phyloP scores from a whole-genome alignment of 805 yeast genomes.

The Ogataea haglerorum region DNA sequence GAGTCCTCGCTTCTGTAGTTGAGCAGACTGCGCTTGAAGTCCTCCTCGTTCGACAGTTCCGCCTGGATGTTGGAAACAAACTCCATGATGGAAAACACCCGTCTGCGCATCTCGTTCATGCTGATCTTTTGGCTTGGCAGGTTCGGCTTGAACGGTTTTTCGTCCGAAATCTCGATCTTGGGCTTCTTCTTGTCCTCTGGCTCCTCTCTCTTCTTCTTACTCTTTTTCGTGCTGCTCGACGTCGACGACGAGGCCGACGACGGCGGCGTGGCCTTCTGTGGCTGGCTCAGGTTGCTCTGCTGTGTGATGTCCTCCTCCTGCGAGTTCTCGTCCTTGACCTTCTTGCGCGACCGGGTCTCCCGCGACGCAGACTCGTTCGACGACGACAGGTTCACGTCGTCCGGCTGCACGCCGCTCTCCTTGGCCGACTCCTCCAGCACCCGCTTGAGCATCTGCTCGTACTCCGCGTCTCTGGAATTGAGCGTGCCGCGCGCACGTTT shows the following conservation, averaged over 20 bases:
- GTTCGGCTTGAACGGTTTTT: constrained; percentile 79
- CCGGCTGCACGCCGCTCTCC: constrained; percentile 41
- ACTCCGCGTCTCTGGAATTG: constrained; percentile 32
- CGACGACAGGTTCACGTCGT: constrained; percentile 33
- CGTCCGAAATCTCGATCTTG: constrained; percentile 43
- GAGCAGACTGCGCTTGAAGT: constrained; percentile 41
- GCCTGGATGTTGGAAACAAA: constrained; percentile 84
- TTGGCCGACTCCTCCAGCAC: constrained; percentile 57
- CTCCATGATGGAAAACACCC: constrained; percentile 87
- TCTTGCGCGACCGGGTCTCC: constrained; percentile 27
- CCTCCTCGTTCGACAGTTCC: constrained; percentile 73
- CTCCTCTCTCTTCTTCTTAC: constrained; percentile 18
- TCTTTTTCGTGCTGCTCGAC: constrained; percentile 18
- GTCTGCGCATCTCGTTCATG: constrained; percentile 77
- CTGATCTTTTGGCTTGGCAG: constrained; percentile 74
- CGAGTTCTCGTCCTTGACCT: constrained; percentile 20
- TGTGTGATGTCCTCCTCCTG: constrained; percentile 17
- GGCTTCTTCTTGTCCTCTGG: constrained; percentile 20
- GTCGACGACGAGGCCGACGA: constrained; percentile 17
- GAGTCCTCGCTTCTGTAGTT: constrained; percentile 23
- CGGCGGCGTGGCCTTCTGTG: constrained; percentile 20
- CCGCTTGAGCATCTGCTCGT: constrained; percentile 35
- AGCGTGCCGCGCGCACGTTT: constrained; percentile 26
- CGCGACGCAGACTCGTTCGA: constrained; percentile 28
- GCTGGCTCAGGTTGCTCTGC: constrained; percentile 12